Evolutionary conservation across 805 yeast genomes (phyloP), one percentile per base, ranked within the genome.

Genomic region (Maudiozyma bulderi): DNA sequence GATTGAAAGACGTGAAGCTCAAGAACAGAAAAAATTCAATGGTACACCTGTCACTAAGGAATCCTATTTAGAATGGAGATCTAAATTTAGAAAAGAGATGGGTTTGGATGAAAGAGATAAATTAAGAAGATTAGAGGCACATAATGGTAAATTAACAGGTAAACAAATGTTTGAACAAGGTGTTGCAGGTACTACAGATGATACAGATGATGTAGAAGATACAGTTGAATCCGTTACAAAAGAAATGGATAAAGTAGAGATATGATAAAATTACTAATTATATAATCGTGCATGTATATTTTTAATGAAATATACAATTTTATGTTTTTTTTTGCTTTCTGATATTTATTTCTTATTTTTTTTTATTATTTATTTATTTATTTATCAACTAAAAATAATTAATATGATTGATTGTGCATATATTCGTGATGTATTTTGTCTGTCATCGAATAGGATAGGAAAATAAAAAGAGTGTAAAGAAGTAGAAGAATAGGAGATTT

Each of bases 1-100:
- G 53, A 67, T 84, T 15, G 69, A 74, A 46, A 81, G 73, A 26
- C 80, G 79, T 54, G 98, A 93, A 64, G 75, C 73, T 57, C 82
- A 83, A 65, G 96, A 89, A 62, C 95, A 88, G 64, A 83, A 82
- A 64, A 93, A 93, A 67, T 91, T 91, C 68, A 73, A 74, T 40
- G 99, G 99, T 35, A 93, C 98, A 0, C 78, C 84, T 48, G 96
- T 91, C 6, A 91, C 97, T 1, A 68, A 66, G 13, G 95, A 86
- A 56, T 73, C 83, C n/a, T 91, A 78, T 63, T 61, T 64, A 2
- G 73, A 65, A 43, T 91, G 99, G 99, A 74, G 95, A 60, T 48
- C 50, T 3, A 71, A 67, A 47, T 90, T 93, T 66, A 74, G 95
- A 50, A 69, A 72, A 50, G 96, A 86, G 58, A 68, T 82, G 77